Base-by-base conservation (phyloP, 1,284 basidiomycete species). In the Apiotrichum veenhuisii region DNA sequence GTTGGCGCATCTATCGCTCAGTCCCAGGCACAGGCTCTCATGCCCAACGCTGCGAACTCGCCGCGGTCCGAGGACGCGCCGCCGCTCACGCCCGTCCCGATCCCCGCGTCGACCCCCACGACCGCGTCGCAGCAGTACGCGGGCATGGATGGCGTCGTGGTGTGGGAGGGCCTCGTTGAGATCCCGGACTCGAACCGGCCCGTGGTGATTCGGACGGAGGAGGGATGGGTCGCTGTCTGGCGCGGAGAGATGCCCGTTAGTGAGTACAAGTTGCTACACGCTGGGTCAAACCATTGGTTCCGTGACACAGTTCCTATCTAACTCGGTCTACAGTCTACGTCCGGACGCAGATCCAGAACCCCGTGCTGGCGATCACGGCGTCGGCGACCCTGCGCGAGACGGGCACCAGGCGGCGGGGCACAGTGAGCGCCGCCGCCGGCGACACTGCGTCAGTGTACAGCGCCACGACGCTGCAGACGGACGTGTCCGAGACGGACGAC, bases 361-460 rank as follows among this genome's bases (percentile, higher is more conserved):
- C 91, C 3, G 73, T 93, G 7, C 80, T 93, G 18, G 90, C 86
- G 63, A 74, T 94, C 20, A 94, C 91, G 0, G 81, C 85, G 3
- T 90, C 88, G 1, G 82, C 85, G 15, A 93, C 90, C 0, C 76
- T 92, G 18, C 83, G 90, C 22, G 63, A 59, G 26, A 40, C 46
- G 27, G 55, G 46, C 26, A 54, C 63, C 27, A 58, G 62, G 23
- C 64, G 59, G 22, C 52, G 22, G 40, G 40, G 52, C 11, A 41
- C 38, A 2, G 59, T 55, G 0, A 57, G 52, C n/a, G 64, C 59
- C 17, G 45, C 62, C 3, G 64, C 59, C 17, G 45, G 62, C 3
- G 70, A 70, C 43, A 56, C 62, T 0, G 54, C 62, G 10, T 67
- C 64, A 10, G 64, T 68, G 40, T 56, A 52, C 17, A 65, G 52